Evolutionary conservation across 2,329 filamentous ascomycete species (phyloP).

Genomic region (Sphaerulina musiva): DNA sequence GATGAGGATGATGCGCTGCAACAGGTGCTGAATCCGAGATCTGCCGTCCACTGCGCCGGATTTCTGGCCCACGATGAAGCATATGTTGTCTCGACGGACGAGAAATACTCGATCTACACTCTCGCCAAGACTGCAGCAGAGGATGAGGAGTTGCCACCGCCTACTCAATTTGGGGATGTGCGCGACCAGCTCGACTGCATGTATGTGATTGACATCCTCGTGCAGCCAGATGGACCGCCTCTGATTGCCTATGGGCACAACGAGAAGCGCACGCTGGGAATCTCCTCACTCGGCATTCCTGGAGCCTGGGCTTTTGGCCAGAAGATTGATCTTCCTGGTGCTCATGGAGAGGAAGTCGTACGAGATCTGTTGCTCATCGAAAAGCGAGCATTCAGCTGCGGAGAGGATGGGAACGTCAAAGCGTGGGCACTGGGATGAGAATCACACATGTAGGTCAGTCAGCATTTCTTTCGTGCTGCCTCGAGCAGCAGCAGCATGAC

Average conservation of each 20-base stretch:
- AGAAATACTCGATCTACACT: constrained; percentile 67
- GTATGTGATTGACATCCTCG: constrained; percentile 64
- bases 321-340: constrained; percentile 35
- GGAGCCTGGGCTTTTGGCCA: constrained; percentile 27
- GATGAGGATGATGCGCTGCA: constrained; percentile 73
- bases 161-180: constrained; percentile 62
- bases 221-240: constrained; percentile 34
- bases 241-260: constrained; percentile 31
- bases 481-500: not conserved
- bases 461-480: not conserved
- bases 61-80: constrained; percentile 62
- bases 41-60: constrained; percentile 67
- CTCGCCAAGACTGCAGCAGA: constrained; percentile 59
- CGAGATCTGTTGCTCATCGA: constrained; percentile 40
- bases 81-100: constrained; percentile 70
- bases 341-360: constrained; percentile 46
- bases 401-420: constrained; percentile 44
- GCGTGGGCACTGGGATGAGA: constrained; percentile 34
- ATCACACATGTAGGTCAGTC: constrained; percentile 6
- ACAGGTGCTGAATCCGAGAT: constrained; percentile 71
- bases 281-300: constrained; percentile 25
- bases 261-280: constrained; percentile 25
- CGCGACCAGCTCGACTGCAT: constrained; percentile 60
- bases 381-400: constrained; percentile 38
- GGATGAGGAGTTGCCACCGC: constrained; percentile 42